Base-by-base conservation (phyloP, 495 filamentous ascomycete genomes). In the Niebla homalea region DNA sequence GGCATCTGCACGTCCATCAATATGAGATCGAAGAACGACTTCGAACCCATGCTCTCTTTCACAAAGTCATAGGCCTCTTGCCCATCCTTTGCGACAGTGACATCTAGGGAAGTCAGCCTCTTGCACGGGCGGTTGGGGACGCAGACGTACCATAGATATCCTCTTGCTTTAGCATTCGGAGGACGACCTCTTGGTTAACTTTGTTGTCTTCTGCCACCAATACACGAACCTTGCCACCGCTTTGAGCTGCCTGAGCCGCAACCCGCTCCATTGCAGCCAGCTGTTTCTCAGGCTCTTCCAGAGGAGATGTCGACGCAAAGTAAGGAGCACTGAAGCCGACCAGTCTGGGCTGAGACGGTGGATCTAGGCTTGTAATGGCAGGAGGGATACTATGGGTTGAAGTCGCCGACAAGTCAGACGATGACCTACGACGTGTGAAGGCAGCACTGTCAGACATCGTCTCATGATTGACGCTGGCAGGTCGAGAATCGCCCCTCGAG, bases 1-100 rank as follows among this genome's bases (percentile, higher is more conserved):
- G 89, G 89, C 89, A 96, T 96, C 71, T 67, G 73, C 41, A 94
- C 85, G 63, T 94, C 88, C 88, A 94, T 94, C 62, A 94, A 90
- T 41, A 94, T 92, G 14, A 94, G 67, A 55, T 90, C 80, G 60
- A 89, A 94, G 23, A 74, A 73, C 40, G 74, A 70, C 47, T 77
- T 72, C 25, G 76, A 73, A 32, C 83, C 79, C 84, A 94, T 89
- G 53, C 77, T 83, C 14, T 78, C 77, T 59, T 87, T 87, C 38
- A 96, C 89, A 7, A 81, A 73, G 41, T 94, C 87, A 47, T 84
- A 83, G 7, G 89, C 89, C 56, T 94, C 88, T 42, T 90, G 87
- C 4, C 89, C 89, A 63, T 96, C 85, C 59, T 86, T 83, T 32
- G 86, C 85, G 40, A 88, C 77, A 5, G 79, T 85, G 16, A 88